A percentile compares a stretch with the other conserved stretches of the same genome.
phyloP scores from a whole-genome alignment of 2,329 filamentous ascomycete genomes.

The Domatiomyces catenatus region DNA sequence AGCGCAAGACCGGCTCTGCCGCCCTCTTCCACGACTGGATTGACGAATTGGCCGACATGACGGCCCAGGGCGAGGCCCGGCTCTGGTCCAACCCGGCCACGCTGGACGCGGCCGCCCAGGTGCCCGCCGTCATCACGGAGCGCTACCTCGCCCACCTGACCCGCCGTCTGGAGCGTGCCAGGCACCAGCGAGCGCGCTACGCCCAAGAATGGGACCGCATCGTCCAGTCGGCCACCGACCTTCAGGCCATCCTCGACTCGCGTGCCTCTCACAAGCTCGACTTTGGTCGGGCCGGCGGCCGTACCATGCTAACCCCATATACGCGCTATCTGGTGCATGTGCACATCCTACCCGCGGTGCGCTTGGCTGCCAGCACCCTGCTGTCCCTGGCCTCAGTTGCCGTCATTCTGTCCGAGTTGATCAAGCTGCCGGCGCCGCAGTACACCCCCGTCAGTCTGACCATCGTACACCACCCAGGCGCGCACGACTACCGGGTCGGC shows the following conservation, averaged over 20 bases:
- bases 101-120: constrained; percentile 26
- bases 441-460: constrained; percentile 54
- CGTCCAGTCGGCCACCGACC: constrained; percentile 55
- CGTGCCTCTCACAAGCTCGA: constrained; percentile 65
- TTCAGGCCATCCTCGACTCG: constrained; percentile 73
- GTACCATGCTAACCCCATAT: constrained; percentile 58
- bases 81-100: constrained; percentile 25
- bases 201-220: constrained; percentile 72
- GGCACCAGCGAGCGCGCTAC: constrained; percentile 71
- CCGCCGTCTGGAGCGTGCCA: constrained; percentile 61
- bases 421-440: constrained; percentile 64
- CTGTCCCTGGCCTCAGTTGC: constrained; percentile 61
- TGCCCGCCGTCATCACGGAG: constrained; percentile 78
- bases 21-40: constrained; percentile 81
- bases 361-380: constrained; percentile 49
- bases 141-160: constrained; percentile 86
- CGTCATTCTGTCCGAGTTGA: constrained; percentile 85
- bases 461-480: constrained; percentile 50
- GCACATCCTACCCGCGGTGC: constrained; percentile 53
- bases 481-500: constrained; percentile 58
- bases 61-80: constrained; percentile 49
- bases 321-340: constrained; percentile 66
- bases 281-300: constrained; percentile 47
- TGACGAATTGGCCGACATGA: constrained; percentile 72
- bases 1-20: constrained; percentile 65